Conservation (phyloP, 306 rosid species). For the Inga laurina region DNA sequence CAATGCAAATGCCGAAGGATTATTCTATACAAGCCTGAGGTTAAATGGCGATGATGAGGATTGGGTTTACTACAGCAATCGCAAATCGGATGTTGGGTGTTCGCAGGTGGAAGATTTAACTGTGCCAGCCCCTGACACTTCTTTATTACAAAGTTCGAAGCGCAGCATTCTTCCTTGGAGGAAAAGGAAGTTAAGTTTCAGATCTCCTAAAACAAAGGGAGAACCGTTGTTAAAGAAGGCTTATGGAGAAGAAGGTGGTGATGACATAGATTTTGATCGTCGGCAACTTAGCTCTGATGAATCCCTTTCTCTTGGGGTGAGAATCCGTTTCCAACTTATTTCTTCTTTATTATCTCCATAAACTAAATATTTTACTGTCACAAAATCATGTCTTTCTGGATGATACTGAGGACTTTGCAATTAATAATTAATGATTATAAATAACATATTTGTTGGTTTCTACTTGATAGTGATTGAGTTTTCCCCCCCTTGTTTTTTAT, state of each 20-base stretch:
- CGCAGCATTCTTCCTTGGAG: conserved; percentile 88
- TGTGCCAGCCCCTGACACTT: conserved; percentile 52
- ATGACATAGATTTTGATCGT: conserved; percentile 97
- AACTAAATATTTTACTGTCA: background rate
- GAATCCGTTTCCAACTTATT: conserved; percentile 20
- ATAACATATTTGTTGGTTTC: background rate
- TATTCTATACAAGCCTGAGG: conserved; percentile 51
- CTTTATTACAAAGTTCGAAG: conserved; percentile 61
- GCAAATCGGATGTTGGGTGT: conserved; percentile 67
- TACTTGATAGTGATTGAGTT: background rate
- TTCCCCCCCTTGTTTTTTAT: too few relatives aligned
- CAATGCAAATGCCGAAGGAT: conserved; percentile 80
- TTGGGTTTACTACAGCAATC: conserved; percentile 88
- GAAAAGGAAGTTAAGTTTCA: conserved; percentile 93
- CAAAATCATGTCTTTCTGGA: background rate
- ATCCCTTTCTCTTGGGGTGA: conserved; percentile 64
- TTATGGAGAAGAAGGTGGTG: conserved; percentile 97
- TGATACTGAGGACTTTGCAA: background rate
- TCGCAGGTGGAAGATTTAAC: conserved; percentile 54
- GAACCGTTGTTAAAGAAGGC: conserved; percentile 90
- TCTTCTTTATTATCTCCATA: background rate
- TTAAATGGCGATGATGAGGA: conserved; percentile 62
- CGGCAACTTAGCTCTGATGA: conserved; percentile 98
- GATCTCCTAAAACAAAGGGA: conserved; percentile 87
- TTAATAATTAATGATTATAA: background rate